Evolutionary conservation across 2,329 filamentous ascomycete species (phyloP).

Genomic region (Pseudogymnoascus sp.): DNA sequence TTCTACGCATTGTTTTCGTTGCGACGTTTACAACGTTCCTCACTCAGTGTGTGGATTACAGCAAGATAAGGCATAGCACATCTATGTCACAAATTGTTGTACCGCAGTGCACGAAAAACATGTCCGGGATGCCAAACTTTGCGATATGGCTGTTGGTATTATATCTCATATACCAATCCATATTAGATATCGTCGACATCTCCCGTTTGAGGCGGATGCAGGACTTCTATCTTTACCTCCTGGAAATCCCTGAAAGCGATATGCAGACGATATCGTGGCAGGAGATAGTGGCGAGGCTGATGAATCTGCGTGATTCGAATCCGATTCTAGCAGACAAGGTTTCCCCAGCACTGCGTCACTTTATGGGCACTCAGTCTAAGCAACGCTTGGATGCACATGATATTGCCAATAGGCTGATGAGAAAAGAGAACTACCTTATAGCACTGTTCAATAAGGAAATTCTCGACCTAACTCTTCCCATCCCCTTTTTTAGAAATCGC

Average conservation of each 20-base stretch:
- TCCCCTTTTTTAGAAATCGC: slow-evolving; percentile 72
- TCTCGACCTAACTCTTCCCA: slow-evolving; percentile 72
- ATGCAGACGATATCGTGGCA: slow-evolving; percentile 71
- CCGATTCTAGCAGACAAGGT: slow-evolving; percentile 55
- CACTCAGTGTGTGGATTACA: slow-evolving; percentile 60
- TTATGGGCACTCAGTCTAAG: slow-evolving; percentile 75
- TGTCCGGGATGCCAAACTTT: slow-evolving; percentile 31
- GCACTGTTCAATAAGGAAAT: slow-evolving; percentile 97
- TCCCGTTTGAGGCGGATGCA: slow-evolving; percentile 54
- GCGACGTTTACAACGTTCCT: slow-evolving; percentile 61
- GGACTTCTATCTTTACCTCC: slow-evolving; percentile 59
- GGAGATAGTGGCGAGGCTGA: slow-evolving; percentile 58
- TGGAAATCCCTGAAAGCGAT: slow-evolving; percentile 59
- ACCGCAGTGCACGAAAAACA: slow-evolving; percentile 44
- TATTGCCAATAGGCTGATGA: slow-evolving; percentile 94
- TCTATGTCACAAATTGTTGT: slow-evolving; percentile 42
- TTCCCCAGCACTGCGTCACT: slow-evolving; percentile 48
- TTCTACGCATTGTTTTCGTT: slow-evolving; percentile 58
- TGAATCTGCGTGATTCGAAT: slow-evolving; percentile 61
- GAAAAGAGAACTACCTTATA: slow-evolving; percentile 93
- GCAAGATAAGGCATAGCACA: slow-evolving; percentile 47
- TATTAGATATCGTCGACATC: slow-evolving; percentile 48
- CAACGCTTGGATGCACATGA: slow-evolving; percentile 93
- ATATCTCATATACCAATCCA: slow-evolving; percentile 53
- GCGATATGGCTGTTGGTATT: slow-evolving; percentile 53